phyloP scores from a whole-genome alignment of 1,139 yeast genomes.

The Hemisphaericaspora subhashii region DNA sequence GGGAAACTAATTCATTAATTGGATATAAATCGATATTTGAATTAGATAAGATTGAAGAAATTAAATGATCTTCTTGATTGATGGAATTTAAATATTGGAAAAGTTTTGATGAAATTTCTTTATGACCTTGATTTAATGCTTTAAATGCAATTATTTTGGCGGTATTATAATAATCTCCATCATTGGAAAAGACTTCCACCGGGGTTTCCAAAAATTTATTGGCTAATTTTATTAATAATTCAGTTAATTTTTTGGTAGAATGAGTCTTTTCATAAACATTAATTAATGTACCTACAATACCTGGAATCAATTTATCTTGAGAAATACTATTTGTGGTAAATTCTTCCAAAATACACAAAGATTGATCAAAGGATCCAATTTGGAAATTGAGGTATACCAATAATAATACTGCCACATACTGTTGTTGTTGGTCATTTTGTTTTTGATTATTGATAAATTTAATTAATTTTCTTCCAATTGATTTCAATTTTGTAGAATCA shows the following conservation, averaged over 20 bases:
- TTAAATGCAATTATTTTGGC: constrained; percentile 52
- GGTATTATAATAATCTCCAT: constrained; percentile 31
- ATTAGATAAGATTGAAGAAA: constrained; percentile 29
- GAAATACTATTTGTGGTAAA: constrained; percentile 12
- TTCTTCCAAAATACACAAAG: constrained; percentile 43
- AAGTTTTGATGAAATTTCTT: constrained; percentile 29
- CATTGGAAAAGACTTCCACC: constrained; percentile 21
- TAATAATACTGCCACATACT: constrained; percentile 35
- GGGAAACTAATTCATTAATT: constrained; percentile 34
- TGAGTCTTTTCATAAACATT: constrained; percentile 45
- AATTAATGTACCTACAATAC: constrained; percentile 45
- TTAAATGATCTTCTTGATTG: constrained; percentile 32
- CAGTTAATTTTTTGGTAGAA: constrained; percentile 22
- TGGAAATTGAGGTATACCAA: constrained; percentile 47
- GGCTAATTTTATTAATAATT: constrained; percentile 25
- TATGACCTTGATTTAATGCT: constrained; percentile 34
- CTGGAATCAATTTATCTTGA: constrained; percentile 32
- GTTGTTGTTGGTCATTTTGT: constrained; percentile 5
- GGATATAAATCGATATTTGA: constrained; percentile 28
- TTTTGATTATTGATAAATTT: constrained; percentile 19
- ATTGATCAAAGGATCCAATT: constrained; percentile 43
- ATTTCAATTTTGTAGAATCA: constrained; percentile 15
- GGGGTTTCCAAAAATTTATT: constrained; percentile 21
- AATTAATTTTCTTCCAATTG: constrained; percentile 27
- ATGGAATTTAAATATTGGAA: constrained; percentile 30